phyloP scores from a whole-genome alignment of 2,329 filamentous ascomycete genomes.

The Fusarium buharicum region DNA sequence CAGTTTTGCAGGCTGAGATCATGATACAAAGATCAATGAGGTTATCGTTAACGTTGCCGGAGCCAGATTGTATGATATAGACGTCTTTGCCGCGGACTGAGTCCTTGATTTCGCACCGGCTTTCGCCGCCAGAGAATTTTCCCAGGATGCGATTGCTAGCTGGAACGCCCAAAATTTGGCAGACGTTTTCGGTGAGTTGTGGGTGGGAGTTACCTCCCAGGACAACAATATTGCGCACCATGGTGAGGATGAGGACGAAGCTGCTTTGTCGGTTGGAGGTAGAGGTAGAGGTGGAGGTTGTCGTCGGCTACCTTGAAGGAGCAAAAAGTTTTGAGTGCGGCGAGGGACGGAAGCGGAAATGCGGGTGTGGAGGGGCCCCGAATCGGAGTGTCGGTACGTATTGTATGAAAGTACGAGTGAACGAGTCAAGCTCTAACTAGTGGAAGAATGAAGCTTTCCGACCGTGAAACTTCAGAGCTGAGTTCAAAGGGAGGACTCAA shows the following conservation, averaged over 20 bases:
- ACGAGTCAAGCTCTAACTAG: conserved; percentile 18
- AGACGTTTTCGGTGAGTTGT: conserved; percentile 84
- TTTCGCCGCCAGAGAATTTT: conserved; percentile 97
- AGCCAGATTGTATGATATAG: conserved; percentile 96
- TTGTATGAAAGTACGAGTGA: conserved; percentile 23
- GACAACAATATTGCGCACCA: conserved; percentile 96
- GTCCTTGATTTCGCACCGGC: conserved; percentile 93
- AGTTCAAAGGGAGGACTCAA: conserved; percentile 17
- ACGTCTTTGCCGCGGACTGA: conserved; percentile 98
- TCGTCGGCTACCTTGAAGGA: conserved; percentile 23
- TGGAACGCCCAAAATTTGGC: conserved; percentile 88
- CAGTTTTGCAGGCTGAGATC: conserved; percentile 96
- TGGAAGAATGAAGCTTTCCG: conserved; percentile 20
- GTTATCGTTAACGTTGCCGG: conserved; percentile 93
- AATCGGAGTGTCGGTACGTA: conserved; percentile 39
- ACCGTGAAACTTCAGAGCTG: conserved; percentile 7
- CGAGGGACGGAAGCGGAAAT: conserved; percentile 45
- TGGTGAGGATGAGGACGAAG: conserved; percentile 53
- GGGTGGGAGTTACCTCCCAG: conserved; percentile 95
- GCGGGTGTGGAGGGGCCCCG: conserved; percentile 43
- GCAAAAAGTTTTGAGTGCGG: conserved; percentile 43
- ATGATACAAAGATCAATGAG: conserved; percentile 97
- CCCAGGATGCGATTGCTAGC: conserved; percentile 82
- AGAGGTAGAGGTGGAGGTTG: conserved; percentile 14
- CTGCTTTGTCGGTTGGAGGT: conserved; percentile 23